Base-by-base conservation (phyloP, 73 alveolate species). In the Paraurostyla sp. region DNA sequence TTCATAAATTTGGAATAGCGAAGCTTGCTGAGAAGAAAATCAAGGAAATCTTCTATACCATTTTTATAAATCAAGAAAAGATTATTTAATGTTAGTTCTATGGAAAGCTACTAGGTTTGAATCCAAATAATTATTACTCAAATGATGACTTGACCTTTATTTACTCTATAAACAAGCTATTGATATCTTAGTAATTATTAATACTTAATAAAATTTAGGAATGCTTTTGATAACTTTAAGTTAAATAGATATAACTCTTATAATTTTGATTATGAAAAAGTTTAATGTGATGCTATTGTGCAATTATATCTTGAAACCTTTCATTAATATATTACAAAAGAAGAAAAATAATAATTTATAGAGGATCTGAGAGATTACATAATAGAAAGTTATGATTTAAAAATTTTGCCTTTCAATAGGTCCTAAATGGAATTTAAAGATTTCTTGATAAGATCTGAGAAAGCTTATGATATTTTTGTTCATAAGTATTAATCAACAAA, bases 1-100 rank as follows among this genome's bases (percentile, higher is more conserved):
- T 22, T 15, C 35, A 65, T 65, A 65, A 65, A 38, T 65, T 65
- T 65, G 82, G 82, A 40, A 38, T 65, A 15, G 38, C 40, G 3
- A 65, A 65, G 41, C 41, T 65, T n/a, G 56, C 82, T 7, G 82
- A 65, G 58, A 65, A 35, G 42, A 65, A 65, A 65, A 65, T 65
- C 29, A 65, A 65, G 82, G 82, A 65, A 22, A 38, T 65, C 9
- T 65, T 38, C 46, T 38, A 38, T 2, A 65, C 82, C 7, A 65
- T 65, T 38, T 40, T 16, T 38, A 33, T 38, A 65, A 38, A 30
- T 38, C 18, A 38, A 6, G 38, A 65, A 20, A 7, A 32, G 41
- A 6, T 38, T 40, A 11, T 36, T 4, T 22, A 65, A 40, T 65
- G 82, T 22, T 15, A 35, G 18, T 65, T 65, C 41, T 65, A 35